These are phyloP conservation scores for Monosporozyma unispora DNA, from an alignment of 805 yeast species.

Conservation along the genomic window DNA sequence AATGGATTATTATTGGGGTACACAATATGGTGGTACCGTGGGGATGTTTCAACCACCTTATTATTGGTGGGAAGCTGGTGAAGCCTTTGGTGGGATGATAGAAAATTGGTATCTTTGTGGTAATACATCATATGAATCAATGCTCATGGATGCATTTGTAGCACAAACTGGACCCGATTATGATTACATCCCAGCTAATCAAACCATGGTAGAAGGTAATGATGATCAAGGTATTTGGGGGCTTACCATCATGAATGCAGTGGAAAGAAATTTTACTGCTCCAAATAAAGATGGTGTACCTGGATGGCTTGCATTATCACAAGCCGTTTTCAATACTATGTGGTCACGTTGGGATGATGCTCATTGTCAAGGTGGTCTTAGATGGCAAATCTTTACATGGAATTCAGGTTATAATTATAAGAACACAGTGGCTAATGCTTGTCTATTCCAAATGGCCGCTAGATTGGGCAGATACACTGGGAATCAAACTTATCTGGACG, in stretches of 20 bases:
- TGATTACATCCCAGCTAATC: slow-evolving; percentile 54
- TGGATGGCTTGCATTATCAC: slow-evolving; percentile 48
- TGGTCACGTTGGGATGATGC: slow-evolving; percentile 48
- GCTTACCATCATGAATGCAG: slow-evolving; percentile 51
- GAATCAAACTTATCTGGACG: slow-evolving; percentile 41
- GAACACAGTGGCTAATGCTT: slow-evolving; percentile 57
- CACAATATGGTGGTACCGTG: slow-evolving; percentile 51
- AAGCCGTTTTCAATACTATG: slow-evolving; percentile 51
- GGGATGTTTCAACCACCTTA: slow-evolving; percentile 66
- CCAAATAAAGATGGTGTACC: slow-evolving; percentile 33
- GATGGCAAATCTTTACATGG: slow-evolving; percentile 63
- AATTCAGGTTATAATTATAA: slow-evolving; percentile 55
- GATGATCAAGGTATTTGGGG: slow-evolving; percentile 73
- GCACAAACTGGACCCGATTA: slow-evolving; percentile 37
- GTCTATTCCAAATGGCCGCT: slow-evolving; percentile 54
- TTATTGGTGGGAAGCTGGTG: slow-evolving; percentile 90
- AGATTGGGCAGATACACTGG: slow-evolving; percentile 52
- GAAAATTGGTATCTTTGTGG: slow-evolving; percentile 68
- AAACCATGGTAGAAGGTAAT: slow-evolving; percentile 60
- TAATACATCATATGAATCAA: slow-evolving; percentile 51
- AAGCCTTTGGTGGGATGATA: slow-evolving; percentile 56
- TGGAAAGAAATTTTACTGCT: slow-evolving; percentile 47
- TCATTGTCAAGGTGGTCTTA: slow-evolving; percentile 53
- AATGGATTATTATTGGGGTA: slow-evolving; percentile 59
- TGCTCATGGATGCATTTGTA: slow-evolving; percentile 46